Evolutionary conservation across 225 moss, liverwort and hornwort species (phyloP), one percentile per base, ranked within the genome.

Genomic region (Sphagnum tenellum): DNA sequence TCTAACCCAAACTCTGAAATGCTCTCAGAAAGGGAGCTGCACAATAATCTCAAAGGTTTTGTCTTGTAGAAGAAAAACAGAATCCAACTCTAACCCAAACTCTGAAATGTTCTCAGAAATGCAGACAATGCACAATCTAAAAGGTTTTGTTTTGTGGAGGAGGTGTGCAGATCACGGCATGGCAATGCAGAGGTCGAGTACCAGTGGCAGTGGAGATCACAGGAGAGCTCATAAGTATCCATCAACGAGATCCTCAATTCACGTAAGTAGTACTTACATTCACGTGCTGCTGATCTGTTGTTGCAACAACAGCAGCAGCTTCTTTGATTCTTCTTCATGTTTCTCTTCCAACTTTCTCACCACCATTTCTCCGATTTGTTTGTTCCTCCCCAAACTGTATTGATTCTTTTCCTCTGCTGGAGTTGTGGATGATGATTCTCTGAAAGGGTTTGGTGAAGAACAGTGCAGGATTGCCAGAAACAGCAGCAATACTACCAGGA

Each of bases 141-240:
- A 56, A 3, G 63, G 7, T 29, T 29, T 29, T 29, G 29, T 29
- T 50, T 64, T 69, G 12, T 62, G 71, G 63, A 65, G 44, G 29
- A 29, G 29, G 29, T 29, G 65, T 61, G 56, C 77, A 96, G 92
- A 80, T 92, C 60, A 70, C 89, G 57, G 87, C 85, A 69, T 98
- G 98, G 93, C 87, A 78, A 77, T 84, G 84, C 80, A 90, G 90
- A 64, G 93, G 98, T 64, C 71, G 87, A 62, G 75, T 89, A 48
- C 93, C 98, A 13, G 81, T 90, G 69, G 83, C 93, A 12, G 89
- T 90, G 66, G 93, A 93, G 67, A 80, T 81, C n/a, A 94, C 89
- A 10, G 85, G 83, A 56, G 80, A 86, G 54, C 76, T 98, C 51
- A 81, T 87, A 49, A 81, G 79, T 56, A 81, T 93, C 55, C 98